These are phyloP conservation scores for Suillus tomentosus DNA, from an alignment of 768 basidiomycete genomes.

Conservation along the genomic window DNA sequence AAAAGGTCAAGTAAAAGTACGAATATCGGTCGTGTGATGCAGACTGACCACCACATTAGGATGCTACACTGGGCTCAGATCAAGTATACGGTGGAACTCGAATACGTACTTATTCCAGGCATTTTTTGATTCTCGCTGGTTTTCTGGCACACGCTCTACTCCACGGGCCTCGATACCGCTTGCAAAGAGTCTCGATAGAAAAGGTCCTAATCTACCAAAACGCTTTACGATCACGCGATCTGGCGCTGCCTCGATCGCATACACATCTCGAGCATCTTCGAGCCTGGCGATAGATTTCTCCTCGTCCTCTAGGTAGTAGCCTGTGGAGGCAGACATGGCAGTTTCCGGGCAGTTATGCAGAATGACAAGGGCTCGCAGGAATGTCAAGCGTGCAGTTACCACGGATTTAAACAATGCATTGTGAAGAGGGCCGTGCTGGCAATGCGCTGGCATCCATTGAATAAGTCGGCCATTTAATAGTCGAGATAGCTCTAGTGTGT, in stretches of 20 bases:
- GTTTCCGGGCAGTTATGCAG: neutral
- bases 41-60: conserved; percentile 46
- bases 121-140: conserved; percentile 46
- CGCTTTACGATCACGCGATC: conserved; percentile 31
- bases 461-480: neutral
- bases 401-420: neutral
- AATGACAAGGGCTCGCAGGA: neutral
- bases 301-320: conserved; percentile 17
- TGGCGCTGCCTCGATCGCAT: conserved; percentile 27
- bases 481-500: no score
- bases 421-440: neutral
- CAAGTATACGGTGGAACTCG: conserved; percentile 6
- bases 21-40: no score
- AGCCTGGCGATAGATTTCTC: conserved; percentile 18
- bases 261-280: conserved; percentile 1
- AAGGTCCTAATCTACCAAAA: conserved; percentile 32
- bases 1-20: neutral
- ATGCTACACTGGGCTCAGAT: conserved; percentile 29
- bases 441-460: conserved; percentile 1
- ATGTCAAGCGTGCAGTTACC: neutral
- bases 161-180: conserved; percentile 56
- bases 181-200: conserved; percentile 43
- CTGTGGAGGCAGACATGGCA: neutral
- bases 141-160: conserved; percentile 55
- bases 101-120: conserved; percentile 45